phyloP scores from a whole-genome alignment of 129 eudicot genomes.

The Chrysanthemum seticuspe region DNA sequence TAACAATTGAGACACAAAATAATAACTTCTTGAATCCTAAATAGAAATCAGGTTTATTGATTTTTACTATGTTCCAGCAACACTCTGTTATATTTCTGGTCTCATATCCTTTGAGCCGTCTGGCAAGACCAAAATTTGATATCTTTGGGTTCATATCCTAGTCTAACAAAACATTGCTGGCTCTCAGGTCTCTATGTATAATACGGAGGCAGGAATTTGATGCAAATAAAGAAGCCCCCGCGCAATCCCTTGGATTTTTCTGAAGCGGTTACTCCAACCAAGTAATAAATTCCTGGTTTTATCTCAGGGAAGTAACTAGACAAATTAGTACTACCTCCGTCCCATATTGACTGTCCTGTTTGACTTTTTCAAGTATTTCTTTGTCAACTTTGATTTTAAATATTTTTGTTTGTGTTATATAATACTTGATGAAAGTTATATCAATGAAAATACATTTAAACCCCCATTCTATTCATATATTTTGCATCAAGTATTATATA shows the following conservation, averaged over 20 bases:
- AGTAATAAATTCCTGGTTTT: background rate
- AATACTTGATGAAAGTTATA: no score
- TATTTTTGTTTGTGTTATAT: no score
- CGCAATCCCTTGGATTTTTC: constrained; percentile 24
- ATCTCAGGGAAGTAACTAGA: no score
- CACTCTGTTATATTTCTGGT: constrained; percentile 4
- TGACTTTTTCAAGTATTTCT: no score
- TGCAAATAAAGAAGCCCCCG: constrained; percentile 43
- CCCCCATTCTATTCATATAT: no score
- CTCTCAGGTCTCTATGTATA: constrained; percentile 28
- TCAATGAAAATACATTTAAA: no score
- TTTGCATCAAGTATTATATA: no score
- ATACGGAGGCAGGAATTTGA: constrained; percentile 31
- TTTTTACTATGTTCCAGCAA: constrained; percentile 38
- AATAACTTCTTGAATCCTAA: background rate
- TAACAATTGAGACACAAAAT: background rate
- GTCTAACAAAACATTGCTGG: background rate
- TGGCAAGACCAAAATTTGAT: constrained; percentile 41
- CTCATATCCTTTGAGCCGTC: constrained; percentile 29
- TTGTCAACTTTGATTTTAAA: no score
- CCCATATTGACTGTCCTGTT: no score
- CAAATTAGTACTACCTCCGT: no score
- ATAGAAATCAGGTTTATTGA: background rate
- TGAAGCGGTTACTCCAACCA: background rate
- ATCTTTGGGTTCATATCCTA: no score